Conservation (phyloP, 2,329 filamentous ascomycete species). For the Ophiostoma triangulosporum region DNA sequence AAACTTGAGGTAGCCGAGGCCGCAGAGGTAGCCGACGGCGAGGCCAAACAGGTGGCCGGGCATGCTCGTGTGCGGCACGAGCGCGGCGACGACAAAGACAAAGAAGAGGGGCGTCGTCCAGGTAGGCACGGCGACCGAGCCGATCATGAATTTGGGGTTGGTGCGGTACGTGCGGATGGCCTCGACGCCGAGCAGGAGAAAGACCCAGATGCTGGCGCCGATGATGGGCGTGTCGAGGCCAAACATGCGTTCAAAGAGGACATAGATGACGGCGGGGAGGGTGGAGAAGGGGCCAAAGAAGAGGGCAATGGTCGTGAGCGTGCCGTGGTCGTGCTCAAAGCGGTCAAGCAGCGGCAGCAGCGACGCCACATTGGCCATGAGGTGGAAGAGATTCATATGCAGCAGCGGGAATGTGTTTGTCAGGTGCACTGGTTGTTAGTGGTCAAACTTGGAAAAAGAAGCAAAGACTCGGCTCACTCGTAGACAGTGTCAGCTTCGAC, state of each 20-base stretch:
- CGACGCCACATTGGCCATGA: constrained; percentile 64
- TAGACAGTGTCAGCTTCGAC: constrained; percentile 54
- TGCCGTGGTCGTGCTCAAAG: constrained; percentile 88
- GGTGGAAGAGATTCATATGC: constrained; percentile 69
- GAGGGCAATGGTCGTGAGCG: constrained; percentile 70
- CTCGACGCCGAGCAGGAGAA: constrained; percentile 73
- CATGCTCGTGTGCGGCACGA: constrained; percentile 71
- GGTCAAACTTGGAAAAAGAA: not conserved
- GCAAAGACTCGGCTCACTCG: constrained; percentile 47
- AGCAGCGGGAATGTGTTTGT: constrained; percentile 86
- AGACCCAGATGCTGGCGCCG: constrained; percentile 87
- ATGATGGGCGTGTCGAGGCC: constrained; percentile 59
- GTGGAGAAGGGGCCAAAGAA: constrained; percentile 79
- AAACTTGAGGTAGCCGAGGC: constrained; percentile 77
- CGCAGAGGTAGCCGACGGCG: constrained; percentile 79
- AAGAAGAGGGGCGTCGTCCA: constrained; percentile 80
- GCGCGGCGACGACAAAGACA: constrained; percentile 57
- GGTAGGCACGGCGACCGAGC: constrained; percentile 61
- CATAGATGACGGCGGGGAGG: constrained; percentile 70
- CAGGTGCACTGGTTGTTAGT: constrained; percentile 56
- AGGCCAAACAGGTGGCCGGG: constrained; percentile 78
- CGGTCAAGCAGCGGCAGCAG: constrained; percentile 80
- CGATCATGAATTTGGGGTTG: constrained; percentile 62
- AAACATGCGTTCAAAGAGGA: constrained; percentile 64
- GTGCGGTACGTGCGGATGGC: constrained; percentile 71